phyloP scores from a whole-genome alignment of 768 basidiomycete genomes.

The Boletus subparvulus region DNA sequence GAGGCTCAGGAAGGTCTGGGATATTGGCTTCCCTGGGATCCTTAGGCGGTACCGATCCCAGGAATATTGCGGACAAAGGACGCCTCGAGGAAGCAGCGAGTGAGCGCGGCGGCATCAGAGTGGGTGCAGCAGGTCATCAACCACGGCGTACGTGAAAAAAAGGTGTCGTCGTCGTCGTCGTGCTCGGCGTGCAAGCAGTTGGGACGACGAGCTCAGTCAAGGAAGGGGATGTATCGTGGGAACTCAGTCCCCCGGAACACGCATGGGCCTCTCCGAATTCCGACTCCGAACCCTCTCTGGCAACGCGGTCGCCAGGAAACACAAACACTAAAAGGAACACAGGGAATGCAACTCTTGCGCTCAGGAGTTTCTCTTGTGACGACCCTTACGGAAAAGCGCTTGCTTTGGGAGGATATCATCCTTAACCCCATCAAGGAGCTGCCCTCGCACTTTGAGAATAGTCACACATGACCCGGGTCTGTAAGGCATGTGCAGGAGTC shows the following conservation, averaged over 20 bases:
- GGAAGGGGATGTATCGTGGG: constrained; percentile 29
- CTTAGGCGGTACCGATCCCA: constrained; percentile 45
- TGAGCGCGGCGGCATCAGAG: constrained; percentile 53
- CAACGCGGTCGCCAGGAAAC: constrained; percentile 4
- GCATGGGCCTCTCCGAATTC: too few relatives aligned
- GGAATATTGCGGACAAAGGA: constrained; percentile 62
- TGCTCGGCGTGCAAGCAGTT: constrained; percentile 26
- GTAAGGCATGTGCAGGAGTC: too few relatives aligned
- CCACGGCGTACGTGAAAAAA: constrained; percentile 14
- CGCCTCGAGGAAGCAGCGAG: constrained; percentile 42
- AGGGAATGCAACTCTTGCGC: too few relatives aligned
- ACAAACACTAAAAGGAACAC: too few relatives aligned
- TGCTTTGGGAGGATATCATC: neutral
- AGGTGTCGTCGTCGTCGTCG: constrained; percentile 21
- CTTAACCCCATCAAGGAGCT: neutral
- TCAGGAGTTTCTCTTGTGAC: neutral
- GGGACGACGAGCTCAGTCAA: constrained; percentile 20
- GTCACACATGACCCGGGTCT: too few relatives aligned
- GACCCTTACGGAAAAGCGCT: neutral
- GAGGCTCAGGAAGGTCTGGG: constrained; percentile 70
- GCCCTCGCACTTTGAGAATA: too few relatives aligned
- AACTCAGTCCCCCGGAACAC: constrained; percentile 5
- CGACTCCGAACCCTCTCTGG: constrained; percentile 12
- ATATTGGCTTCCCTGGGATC: constrained; percentile 41
- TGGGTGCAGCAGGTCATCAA: constrained; percentile 29